Base-by-base conservation (phyloP, 495 filamentous ascomycete species). In the Xylaria venustula region DNA sequence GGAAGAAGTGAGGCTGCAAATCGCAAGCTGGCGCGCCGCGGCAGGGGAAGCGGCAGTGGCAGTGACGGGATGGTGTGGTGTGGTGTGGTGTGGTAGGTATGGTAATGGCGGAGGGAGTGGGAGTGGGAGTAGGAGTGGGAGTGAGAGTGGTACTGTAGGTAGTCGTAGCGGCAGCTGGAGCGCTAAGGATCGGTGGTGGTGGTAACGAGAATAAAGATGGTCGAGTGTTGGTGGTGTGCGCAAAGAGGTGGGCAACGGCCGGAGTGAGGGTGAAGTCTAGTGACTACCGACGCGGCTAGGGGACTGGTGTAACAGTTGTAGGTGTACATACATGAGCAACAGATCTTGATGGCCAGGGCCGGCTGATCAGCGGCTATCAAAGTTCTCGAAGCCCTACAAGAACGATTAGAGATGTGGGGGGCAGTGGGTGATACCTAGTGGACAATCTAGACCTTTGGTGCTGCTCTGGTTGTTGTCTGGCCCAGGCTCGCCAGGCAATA, bases 361-460 rank as follows among this genome's bases (percentile, higher is more conserved):
- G 54, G 54, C 41, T 57, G 55, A 58, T 58, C 55, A 46, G 55
- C 56, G 23, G 54, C 20, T 34, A 15, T 34, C 7, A 47, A 36
- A 36, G 42, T 58, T 37, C 41, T 25, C 28, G 26, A 48, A 58
- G 17, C 3, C 25, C 32, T 44, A 23, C n/a, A 7, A 57, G 12
- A 14, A 20, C 26, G 4, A 48, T 14, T 7, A 19, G 25, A 8
- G 30, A 57, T 57, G 42, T 47, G 54, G 54, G 42, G 54, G 37
- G 22, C 1, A 28, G 17, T 2, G 42, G 23, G 19, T n/a, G n/a
- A n/a, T n/a, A n/a, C n/a, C n/a, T n/a, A 8, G 15, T 17, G 46
- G 32, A 22, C 37, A 52, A 32, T 60, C 57, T 60, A 60, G 57
- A 60, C 57, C 46, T 59, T 23, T 34, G 30, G 30, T 11, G 30